phyloP scores from a whole-genome alignment of 495 filamentous ascomycete species.

The Thozetella sp. region DNA sequence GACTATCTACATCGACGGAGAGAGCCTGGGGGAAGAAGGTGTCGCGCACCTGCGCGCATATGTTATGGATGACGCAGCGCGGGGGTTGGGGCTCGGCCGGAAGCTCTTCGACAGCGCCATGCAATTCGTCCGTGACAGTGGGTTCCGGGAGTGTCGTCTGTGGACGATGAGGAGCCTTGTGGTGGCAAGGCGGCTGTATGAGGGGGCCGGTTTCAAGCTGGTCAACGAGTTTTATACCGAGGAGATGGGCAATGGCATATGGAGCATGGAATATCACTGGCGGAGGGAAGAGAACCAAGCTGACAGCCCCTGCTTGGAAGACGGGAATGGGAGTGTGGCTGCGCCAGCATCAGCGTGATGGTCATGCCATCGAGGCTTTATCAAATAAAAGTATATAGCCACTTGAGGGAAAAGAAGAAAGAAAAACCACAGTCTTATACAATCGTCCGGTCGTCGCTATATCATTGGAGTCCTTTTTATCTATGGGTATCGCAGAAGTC shows the following conservation, averaged over 20 bases:
- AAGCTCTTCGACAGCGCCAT: conserved; percentile 25
- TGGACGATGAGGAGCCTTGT: conserved; percentile 16
- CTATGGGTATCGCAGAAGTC: too few species aligned
- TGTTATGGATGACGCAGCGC: conserved; percentile 24
- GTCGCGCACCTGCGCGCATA: conserved; percentile 26
- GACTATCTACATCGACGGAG: conserved; percentile 28
- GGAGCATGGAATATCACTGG: conserved; percentile 19
- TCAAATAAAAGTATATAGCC: too few species aligned
- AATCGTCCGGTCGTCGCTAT: too few species aligned
- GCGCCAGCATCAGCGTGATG: neutral
- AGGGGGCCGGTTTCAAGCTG: conserved; percentile 19
- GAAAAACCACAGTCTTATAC: too few species aligned
- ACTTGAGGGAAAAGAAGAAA: too few species aligned
- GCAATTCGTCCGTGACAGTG: conserved; percentile 22
- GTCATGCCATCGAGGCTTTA: neutral
- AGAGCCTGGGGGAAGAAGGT: conserved; percentile 7
- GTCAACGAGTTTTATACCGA: conserved; percentile 9
- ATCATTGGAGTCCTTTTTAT: too few species aligned
- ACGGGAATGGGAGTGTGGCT: neutral
- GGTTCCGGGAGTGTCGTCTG: conserved; percentile 23
- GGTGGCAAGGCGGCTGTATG: conserved; percentile 23
- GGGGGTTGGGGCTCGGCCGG: conserved; percentile 24
- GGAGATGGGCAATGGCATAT: conserved; percentile 8
- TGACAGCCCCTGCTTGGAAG: neutral
- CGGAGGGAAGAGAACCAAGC: conserved; percentile 1